phyloP scores from a whole-genome alignment of 2,329 filamentous ascomycete species.

The Elsinoe batatas region DNA sequence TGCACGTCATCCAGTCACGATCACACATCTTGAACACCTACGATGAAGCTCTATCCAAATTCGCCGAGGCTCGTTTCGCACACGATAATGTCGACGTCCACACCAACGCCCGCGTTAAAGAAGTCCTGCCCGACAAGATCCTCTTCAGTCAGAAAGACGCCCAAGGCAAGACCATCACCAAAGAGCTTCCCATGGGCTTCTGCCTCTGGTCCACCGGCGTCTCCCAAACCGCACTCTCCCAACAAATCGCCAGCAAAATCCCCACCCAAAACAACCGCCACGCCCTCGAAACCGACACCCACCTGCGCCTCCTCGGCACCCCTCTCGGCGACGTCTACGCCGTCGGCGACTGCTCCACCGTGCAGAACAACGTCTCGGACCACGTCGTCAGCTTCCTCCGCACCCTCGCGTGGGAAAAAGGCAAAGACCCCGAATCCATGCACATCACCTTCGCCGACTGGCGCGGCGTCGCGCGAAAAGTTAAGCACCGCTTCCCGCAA shows the following conservation, averaged over 20 bases:
- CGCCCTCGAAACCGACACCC: conserved; percentile 87
- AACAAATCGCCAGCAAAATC: conserved; percentile 67
- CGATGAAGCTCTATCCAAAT: conserved; percentile 85
- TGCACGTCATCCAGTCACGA: conserved; percentile 91
- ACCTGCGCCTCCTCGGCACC: conserved; percentile 78
- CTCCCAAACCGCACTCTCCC: conserved; percentile 69
- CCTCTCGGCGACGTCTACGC: conserved; percentile 93
- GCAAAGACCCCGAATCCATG: conserved; percentile 79
- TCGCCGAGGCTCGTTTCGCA: conserved; percentile 81
- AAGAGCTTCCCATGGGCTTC: conserved; percentile 92
- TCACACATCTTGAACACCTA: conserved; percentile 97
- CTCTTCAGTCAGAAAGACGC: conserved; percentile 75
- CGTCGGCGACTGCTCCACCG: conserved; percentile 89
- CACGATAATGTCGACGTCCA: conserved; percentile 86
- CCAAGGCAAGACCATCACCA: conserved; percentile 64
- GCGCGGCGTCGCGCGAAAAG: conserved; percentile 71
- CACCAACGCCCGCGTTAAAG: conserved; percentile 86
- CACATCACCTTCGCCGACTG: conserved; percentile 82
- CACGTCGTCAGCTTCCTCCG: conserved; percentile 85
- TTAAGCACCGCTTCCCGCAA: conserved; percentile 85
- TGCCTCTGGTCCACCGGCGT: conserved; percentile 98
- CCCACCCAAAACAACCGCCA: conserved; percentile 74
- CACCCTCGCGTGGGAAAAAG: conserved; percentile 81
- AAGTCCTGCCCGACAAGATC: conserved; percentile 74
- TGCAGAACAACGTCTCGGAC: conserved; percentile 93